Conservation (phyloP, 176 grass and related monocot species). For the Stipa capillata region DNA sequence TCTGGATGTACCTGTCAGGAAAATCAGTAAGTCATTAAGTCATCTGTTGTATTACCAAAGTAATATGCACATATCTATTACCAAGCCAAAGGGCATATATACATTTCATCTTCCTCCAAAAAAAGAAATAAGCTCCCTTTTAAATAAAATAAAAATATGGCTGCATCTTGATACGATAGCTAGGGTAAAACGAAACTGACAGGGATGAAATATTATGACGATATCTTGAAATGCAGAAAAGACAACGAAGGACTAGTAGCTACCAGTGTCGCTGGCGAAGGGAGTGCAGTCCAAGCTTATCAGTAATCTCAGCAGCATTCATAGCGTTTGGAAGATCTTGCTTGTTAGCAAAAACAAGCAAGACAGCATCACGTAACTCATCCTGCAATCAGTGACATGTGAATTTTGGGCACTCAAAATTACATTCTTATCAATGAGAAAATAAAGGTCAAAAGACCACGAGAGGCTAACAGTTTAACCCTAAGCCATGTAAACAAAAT, state of each 20-base stretch:
- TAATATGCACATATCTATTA: too few relatives aligned
- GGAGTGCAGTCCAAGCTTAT: slow-evolving; percentile 70
- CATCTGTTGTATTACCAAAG: background rate
- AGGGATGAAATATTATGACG: background rate
- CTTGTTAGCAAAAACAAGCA: slow-evolving; percentile 73
- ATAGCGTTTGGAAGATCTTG: slow-evolving; percentile 80
- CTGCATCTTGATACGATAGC: too few relatives aligned
- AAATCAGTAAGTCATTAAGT: background rate
- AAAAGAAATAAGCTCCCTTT: background rate
- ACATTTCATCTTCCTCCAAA: background rate
- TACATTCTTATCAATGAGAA: background rate
- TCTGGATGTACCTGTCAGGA: slow-evolving; percentile 68
- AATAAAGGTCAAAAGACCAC: background rate
- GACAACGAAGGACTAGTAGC: background rate
- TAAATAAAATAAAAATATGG: too few relatives aligned
- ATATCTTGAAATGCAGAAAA: background rate
- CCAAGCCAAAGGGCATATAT: background rate
- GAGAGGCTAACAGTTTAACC: background rate
- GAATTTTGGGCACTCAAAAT: background rate
- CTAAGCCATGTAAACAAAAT: background rate
- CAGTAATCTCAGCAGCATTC: slow-evolving; percentile 64
- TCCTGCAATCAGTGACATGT: slow-evolving; percentile 26
- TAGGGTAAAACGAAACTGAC: background rate
- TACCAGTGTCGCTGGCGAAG: slow-evolving; percentile 72
- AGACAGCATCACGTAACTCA: slow-evolving; percentile 59